Percentiles rank a stretch among this genome's conserved stretches.
phyloP scores from a whole-genome alignment of 139 green algal species.

The Pseudopediastrum boryanum region DNA sequence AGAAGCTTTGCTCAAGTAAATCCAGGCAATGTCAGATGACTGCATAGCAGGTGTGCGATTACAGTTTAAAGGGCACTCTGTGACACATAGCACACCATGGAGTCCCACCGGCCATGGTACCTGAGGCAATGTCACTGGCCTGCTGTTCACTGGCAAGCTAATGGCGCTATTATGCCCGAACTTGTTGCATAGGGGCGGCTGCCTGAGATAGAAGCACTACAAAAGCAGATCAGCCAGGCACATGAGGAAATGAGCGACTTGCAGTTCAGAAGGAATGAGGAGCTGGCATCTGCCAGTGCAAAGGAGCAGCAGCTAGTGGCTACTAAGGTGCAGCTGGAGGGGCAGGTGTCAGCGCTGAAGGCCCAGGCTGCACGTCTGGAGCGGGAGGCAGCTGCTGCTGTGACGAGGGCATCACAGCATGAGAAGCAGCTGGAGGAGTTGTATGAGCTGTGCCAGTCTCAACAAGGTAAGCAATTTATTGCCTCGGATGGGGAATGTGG shows the following conservation, averaged over 20 bases:
- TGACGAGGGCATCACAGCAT: constrained; percentile 19
- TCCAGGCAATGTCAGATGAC: too few relatives aligned
- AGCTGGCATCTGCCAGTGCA: constrained; percentile 16
- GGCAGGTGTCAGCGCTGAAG: constrained; percentile 10
- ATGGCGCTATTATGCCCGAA: neutral
- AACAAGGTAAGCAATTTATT: constrained; percentile 26
- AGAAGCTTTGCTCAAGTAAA: too few relatives aligned
- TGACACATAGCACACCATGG: too few relatives aligned
- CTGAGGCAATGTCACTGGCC: neutral
- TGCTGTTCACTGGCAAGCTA: neutral
- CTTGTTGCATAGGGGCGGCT: constrained; percentile 47
- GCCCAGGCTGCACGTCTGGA: constrained; percentile 20
- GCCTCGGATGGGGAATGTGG: too few relatives aligned
- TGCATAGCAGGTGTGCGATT: too few relatives aligned
- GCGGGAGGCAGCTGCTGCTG: constrained; percentile 14
- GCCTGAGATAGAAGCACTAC: constrained; percentile 66
- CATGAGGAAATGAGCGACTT: constrained; percentile 44
- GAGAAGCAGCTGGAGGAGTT: constrained; percentile 32
- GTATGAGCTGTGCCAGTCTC: constrained; percentile 26
- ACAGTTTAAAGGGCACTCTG: too few relatives aligned
- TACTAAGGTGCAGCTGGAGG: constrained; percentile 21
- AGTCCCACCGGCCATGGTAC: too few relatives aligned
- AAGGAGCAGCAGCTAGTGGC: constrained; percentile 1
- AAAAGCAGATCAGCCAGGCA: constrained; percentile 44
- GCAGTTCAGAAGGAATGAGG: constrained; percentile 26